A percentile compares a stretch with the other conserved stretches of the same genome.
Conservation (phyloP, 2,329 filamentous ascomycete genomes). For the Ophiostoma sp. region DNA sequence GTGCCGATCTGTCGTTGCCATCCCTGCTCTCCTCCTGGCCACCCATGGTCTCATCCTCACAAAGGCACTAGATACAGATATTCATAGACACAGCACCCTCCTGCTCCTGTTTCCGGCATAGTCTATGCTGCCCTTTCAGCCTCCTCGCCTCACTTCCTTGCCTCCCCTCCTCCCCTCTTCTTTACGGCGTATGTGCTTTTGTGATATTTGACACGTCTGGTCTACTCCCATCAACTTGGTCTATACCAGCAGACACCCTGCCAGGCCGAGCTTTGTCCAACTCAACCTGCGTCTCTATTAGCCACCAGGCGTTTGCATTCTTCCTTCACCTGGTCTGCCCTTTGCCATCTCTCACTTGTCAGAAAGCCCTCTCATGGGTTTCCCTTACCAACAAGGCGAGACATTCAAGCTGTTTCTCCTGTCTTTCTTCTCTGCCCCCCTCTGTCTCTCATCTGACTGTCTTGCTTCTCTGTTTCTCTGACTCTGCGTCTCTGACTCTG, state of each 20-base stretch:
- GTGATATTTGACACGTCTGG: not conserved
- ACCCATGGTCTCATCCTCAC: not conserved
- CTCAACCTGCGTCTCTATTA: no score
- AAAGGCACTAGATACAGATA: not conserved
- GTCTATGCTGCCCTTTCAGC: not conserved
- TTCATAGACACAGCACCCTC: constrained; percentile 7
- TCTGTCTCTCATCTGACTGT: not conserved
- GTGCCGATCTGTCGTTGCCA: not conserved
- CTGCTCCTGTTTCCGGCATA: not conserved
- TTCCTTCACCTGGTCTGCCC: not conserved
- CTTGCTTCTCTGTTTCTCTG: not conserved
- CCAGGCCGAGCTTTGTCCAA: no score
- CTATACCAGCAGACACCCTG: no score
- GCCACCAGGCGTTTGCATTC: not conserved
- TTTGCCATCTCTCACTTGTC: not conserved
- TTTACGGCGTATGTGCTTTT: not conserved
- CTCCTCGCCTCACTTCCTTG: not conserved
- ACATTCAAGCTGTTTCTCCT: constrained; percentile 5
- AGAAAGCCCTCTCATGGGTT: no score
- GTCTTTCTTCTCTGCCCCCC: not conserved
- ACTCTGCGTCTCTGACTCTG: not conserved
- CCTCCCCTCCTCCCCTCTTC: not conserved
- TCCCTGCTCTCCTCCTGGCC: not conserved
- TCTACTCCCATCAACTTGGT: no score
- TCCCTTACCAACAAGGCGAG: not conserved